Evolutionary conservation across 2,329 filamentous ascomycete genomes (phyloP).

Genomic region (Paraconiothyrium sp.): DNA sequence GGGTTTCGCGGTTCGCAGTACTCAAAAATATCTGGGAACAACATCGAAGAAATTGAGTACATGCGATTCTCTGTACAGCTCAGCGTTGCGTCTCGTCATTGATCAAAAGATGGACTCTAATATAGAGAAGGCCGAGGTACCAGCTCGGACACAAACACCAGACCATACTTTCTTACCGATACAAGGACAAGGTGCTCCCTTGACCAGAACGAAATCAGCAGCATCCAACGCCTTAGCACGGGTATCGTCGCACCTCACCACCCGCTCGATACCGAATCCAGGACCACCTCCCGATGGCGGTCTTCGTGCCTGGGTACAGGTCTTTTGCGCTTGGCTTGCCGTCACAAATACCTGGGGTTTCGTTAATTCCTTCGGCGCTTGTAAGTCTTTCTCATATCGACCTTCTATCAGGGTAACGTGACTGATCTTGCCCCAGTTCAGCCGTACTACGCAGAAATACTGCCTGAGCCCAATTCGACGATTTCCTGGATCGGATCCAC

Average conservation of each 20-base stretch:
- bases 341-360: slow-evolving; percentile 52
- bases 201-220: slow-evolving; percentile 27
- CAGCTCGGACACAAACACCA: slow-evolving; percentile 13
- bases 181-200: slow-evolving; percentile 13
- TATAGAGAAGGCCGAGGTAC: slow-evolving; percentile 22
- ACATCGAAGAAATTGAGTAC: no score
- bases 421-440: slow-evolving; percentile 7
- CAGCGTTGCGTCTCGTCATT: not conserved
- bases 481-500: slow-evolving; percentile 64
- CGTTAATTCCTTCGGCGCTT: slow-evolving; percentile 26
- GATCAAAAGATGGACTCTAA: slow-evolving; percentile 19
- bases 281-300: slow-evolving; percentile 57
- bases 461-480: slow-evolving; percentile 49
- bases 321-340: slow-evolving; percentile 42
- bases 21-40: no score
- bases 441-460: slow-evolving; percentile 54
- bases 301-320: slow-evolving; percentile 43
- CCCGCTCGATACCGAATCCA: slow-evolving; percentile 31
- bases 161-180: slow-evolving; percentile 16
- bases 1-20: not conserved
- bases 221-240: slow-evolving; percentile 29
- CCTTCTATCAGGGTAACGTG: not conserved
- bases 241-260: slow-evolving; percentile 50
- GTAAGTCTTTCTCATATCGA: not conserved
- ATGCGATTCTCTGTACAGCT: not conserved